Evolutionary conservation across 1,284 basidiomycete species (phyloP), one percentile per base, ranked within the genome.

Genomic region (Boletellus deceptivus): DNA sequence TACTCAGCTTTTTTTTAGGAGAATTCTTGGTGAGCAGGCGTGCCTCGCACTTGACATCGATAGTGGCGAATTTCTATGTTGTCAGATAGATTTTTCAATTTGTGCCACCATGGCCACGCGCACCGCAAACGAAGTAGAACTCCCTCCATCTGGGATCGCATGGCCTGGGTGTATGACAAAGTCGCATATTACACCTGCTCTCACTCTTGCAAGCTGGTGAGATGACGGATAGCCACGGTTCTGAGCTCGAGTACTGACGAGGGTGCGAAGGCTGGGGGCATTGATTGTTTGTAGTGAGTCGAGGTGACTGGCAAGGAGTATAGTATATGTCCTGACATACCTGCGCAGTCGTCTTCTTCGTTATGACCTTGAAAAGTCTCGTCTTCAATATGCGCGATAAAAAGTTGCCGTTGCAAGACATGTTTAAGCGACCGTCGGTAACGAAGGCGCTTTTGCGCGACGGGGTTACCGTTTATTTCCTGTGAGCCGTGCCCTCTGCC

Each of bases 161-260:
- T 62, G 59, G 59, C 43, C 40, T 1, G 62, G 60, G 3, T 64
- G 62, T 29, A 53, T 50, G 41, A 33, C n/a, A 7, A 48, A 35
- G 17, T 52, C 59, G 10, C 37, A 7, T 20, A 8, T 25, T 33
- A 59, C 61, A n/a, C 59, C 59, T 20, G 18, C 34, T 6, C 51
- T 60, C 16, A 59, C 59, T 7, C 59, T 60, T 31, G 48, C 44
- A 11, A 57, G 61, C 25, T 60, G 59, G 59, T 60, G 37, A 52
- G 59, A 25, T 2, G 7, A 39, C 6, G 14, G 14, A 20, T 3
- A 4, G 5, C 10, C 4, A 4, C 36, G 34, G 13, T 6, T 9
- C 43, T 4, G 8, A n/a, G 11, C 35, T 17, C n/a, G 9, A 36
- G 39, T 1, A 31, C 41, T 60, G 31, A 60, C 5, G 9, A 16